Base-by-base conservation (phyloP, 805 yeast species). In the Cyberlindnera samutprakarnensis region DNA sequence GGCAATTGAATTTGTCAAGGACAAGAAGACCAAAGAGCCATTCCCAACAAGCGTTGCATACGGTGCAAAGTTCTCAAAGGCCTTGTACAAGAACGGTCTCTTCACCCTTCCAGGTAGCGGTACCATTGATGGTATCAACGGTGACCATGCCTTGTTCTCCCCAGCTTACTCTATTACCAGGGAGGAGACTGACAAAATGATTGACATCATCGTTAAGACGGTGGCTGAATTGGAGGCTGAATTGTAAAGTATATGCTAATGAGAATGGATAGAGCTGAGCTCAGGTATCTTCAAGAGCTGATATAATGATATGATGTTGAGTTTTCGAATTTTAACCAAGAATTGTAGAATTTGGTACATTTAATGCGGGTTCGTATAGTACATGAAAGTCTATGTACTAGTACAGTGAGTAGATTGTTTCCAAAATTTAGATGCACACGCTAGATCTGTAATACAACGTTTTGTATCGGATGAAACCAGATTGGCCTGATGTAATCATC, bases 1-100 rank as follows among this genome's bases (percentile, higher is more conserved):
- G 69, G 63, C 70, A 1, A 38, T 71, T 34, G 78, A 72, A 49
- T 54, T 70, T 21, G 73, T 70, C 35, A 61, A 69, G 44, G 56
- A 69, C 46, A 62, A 61, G 31, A 46, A 30, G 11, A 66, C 75
- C 7, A 70, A 68, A 42, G 70, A 68, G 41, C 61, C 66, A 27
- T 68, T 69, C 43, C 58, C 56, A 15, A 37, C 45, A 12, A 47
- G 47, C 12, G 37, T 56, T 11, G 54, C 51, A 4, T 46, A 59
- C 25, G 56, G 44, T 18, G 34, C 45, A 19, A 51, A 48, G 41
- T 47, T 68, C 25, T 51, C 57, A 26, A 57, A 54, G 27, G 46
- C 51, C 34, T 49, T 62, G 35, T 56, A 42, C 40, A 53, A 55
- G 18, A 64, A 62, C 28, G 74, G 74, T 16, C 54, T 65, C 27